Evolutionary conservation across 768 basidiomycete genomes (phyloP).

Genomic region (Saitozyma sp.): DNA sequence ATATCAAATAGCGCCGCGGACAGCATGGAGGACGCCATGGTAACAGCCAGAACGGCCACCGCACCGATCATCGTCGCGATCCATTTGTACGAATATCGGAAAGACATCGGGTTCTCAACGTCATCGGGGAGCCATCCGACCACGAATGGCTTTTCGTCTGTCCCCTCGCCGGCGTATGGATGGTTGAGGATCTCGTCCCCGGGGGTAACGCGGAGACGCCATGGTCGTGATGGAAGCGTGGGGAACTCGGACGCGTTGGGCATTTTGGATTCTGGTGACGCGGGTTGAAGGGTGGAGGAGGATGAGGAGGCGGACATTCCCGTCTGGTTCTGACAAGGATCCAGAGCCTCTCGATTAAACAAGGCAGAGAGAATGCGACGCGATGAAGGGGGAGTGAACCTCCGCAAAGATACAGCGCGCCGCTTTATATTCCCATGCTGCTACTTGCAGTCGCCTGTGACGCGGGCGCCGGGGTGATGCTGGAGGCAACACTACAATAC

Average conservation of each 20-base stretch:
- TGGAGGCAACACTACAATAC: too few relatives aligned
- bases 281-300: too few relatives aligned
- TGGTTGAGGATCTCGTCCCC: constrained; percentile 23
- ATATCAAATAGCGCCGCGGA: constrained; percentile 26
- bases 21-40: constrained; percentile 34
- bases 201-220: constrained; percentile 31
- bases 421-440: too few relatives aligned
- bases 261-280: too few relatives aligned
- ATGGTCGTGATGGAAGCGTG: constrained; percentile 23
- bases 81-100: constrained; percentile 32
- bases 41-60: constrained; percentile 29
- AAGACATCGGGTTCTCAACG: constrained; percentile 38
- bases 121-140: constrained; percentile 39
- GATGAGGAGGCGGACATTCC: too few relatives aligned
- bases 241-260: neutral
- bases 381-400: too few relatives aligned
- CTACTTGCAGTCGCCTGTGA: too few relatives aligned
- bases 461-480: too few relatives aligned
- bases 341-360: too few relatives aligned
- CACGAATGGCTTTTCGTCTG: constrained; percentile 39
- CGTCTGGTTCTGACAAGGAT: too few relatives aligned
- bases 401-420: too few relatives aligned
- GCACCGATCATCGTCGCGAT: constrained; percentile 27
- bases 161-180: constrained; percentile 37
- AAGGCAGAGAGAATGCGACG: too few relatives aligned